phyloP scores from a whole-genome alignment of 2,329 filamentous ascomycete genomes.

The Pseudogymnoascus sp. region DNA sequence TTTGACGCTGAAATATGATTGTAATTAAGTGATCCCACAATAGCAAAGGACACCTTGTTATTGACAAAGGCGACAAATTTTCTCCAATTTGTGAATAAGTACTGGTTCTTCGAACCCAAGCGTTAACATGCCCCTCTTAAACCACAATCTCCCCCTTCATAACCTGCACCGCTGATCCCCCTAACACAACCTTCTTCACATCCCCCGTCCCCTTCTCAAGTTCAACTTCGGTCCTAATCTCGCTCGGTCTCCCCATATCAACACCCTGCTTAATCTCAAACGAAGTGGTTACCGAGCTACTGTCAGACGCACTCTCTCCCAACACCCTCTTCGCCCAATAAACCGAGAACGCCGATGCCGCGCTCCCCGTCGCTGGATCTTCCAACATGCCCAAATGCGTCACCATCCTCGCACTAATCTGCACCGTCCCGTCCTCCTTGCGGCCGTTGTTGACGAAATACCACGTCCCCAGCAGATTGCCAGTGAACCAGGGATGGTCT shows the following conservation, averaged over 20 bases:
- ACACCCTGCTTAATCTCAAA: conserved; percentile 53
- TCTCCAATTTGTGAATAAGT: conserved; percentile 46
- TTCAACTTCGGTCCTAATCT: conserved; percentile 22
- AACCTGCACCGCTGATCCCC: conserved; percentile 19
- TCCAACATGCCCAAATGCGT: conserved; percentile 34
- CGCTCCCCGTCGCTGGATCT: conserved; percentile 57
- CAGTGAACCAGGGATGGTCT: not conserved
- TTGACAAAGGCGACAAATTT: too few relatives aligned
- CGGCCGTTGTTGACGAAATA: conserved; percentile 21
- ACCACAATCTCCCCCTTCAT: conserved; percentile 21
- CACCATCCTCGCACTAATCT: conserved; percentile 55
- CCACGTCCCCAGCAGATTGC: not conserved
- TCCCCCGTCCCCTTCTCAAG: conserved; percentile 12
- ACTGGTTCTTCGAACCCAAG: conserved; percentile 43
- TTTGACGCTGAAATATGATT: too few relatives aligned
- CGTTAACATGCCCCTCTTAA: conserved; percentile 30
- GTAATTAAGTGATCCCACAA: too few relatives aligned
- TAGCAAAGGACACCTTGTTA: too few relatives aligned
- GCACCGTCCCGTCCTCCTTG: conserved; percentile 22
- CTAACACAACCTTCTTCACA: conserved; percentile 19
- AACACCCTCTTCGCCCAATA: conserved; percentile 43
- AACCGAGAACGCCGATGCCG: conserved; percentile 47
- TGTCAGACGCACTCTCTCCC: conserved; percentile 32
- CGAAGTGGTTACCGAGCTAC: not conserved
- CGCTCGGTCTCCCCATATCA: conserved; percentile 47